Evolutionary conservation across 345 rosid genomes (phyloP).

Genomic region (Rhodamnia rubescens): DNA sequence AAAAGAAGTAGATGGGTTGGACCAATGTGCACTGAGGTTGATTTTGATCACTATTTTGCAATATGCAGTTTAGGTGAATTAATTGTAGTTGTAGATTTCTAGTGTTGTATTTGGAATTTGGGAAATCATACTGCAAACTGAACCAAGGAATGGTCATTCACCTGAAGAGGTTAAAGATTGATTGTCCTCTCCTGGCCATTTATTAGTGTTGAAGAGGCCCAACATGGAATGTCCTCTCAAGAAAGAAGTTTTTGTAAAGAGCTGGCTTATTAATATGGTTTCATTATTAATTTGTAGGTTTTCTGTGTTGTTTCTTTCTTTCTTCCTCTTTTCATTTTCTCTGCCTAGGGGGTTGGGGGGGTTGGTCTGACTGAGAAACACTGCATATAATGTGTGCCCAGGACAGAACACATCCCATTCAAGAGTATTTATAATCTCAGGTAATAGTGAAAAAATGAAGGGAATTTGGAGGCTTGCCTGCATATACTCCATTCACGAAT

Average conservation of each 20-base stretch:
- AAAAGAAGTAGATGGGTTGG: background rate
- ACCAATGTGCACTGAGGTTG: background rate
- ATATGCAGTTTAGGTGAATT: background rate
- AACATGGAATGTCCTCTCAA: background rate
- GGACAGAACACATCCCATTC: background rate
- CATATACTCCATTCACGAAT: conserved; percentile 44
- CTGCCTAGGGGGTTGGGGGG: background rate
- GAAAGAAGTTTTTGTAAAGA: background rate
- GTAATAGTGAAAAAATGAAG: background rate
- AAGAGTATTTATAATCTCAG: background rate
- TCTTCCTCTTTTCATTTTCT: background rate
- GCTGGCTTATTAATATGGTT: background rate
- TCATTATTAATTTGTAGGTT: background rate
- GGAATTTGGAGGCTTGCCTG: conserved; percentile 22
- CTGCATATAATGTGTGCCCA: background rate
- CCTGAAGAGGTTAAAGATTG: background rate
- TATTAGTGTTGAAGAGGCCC: background rate
- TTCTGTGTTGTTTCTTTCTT: background rate
- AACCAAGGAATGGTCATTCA: background rate
- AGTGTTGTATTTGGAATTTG: background rate
- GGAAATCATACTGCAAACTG: background rate
- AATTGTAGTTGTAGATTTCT: background rate
- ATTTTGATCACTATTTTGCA: background rate
- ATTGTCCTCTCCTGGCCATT: background rate
- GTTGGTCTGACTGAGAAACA: background rate